A percentile compares a stretch with the other conserved stretches of the same genome.
These are phyloP conservation scores for Alternaria gaisen DNA, from an alignment of 2,329 filamentous ascomycete genomes.

Conservation along the genomic window DNA sequence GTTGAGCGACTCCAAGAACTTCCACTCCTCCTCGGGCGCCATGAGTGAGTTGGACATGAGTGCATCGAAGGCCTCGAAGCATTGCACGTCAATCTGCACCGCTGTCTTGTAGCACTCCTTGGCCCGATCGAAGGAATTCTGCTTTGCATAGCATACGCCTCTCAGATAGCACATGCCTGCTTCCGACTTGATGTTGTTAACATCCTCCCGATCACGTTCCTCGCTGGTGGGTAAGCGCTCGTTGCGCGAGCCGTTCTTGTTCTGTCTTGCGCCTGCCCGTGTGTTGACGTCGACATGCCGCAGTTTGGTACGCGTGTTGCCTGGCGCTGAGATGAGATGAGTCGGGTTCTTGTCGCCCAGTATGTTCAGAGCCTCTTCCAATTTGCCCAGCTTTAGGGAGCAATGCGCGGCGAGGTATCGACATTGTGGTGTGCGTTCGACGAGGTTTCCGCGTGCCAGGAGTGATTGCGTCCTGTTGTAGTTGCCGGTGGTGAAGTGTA, in stretches of 20 bases:
- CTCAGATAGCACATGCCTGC: slow-evolving; percentile 97
- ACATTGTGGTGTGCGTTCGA: slow-evolving; percentile 82
- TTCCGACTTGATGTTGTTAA: slow-evolving; percentile 82
- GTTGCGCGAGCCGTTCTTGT: slow-evolving; percentile 56
- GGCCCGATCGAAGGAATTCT: slow-evolving; percentile 95
- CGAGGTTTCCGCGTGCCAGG: slow-evolving; percentile 82
- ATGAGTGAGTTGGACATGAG: slow-evolving; percentile 96
- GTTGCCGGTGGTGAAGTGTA: slow-evolving; percentile 94
- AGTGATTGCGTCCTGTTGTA: slow-evolving; percentile 91
- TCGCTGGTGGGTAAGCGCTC: slow-evolving; percentile 67
- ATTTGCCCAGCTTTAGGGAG: slow-evolving; percentile 89
- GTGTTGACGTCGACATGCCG: slow-evolving; percentile 68
- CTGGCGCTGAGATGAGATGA: slow-evolving; percentile 77
- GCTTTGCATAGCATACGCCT: slow-evolving; percentile 93
- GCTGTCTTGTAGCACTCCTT: slow-evolving; percentile 99
- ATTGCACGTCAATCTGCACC: slow-evolving; percentile 95
- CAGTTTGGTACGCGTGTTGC: slow-evolving; percentile 73
- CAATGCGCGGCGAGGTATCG: slow-evolving; percentile 94
- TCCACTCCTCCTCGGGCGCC: slow-evolving; percentile 87
- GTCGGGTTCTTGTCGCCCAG: slow-evolving; percentile 94
- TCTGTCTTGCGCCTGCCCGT: slow-evolving; percentile 57
- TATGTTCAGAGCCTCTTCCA: slow-evolving; percentile 84
- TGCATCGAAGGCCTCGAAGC: slow-evolving; percentile 97
- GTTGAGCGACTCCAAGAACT: slow-evolving; percentile 85
- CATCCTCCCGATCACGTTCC: slow-evolving; percentile 73